Percentiles rank a stretch among this genome's conserved stretches.
These are phyloP conservation scores for Hemileccinum hortonii DNA, from an alignment of 1,284 basidiomycete species.

Conservation along the genomic window DNA sequence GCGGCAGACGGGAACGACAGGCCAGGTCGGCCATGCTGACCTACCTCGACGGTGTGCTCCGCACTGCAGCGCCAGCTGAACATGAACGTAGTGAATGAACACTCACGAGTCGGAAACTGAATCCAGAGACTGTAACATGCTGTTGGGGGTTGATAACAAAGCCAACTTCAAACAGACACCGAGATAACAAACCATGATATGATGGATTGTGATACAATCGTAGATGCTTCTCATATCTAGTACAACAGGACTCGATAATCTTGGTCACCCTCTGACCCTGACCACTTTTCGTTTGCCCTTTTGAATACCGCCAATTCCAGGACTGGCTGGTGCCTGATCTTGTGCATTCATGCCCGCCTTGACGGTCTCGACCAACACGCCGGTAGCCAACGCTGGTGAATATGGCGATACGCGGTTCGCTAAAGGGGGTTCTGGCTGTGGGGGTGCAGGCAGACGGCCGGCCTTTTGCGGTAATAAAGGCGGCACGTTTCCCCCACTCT, in stretches of 20 bases:
- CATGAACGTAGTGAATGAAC: no score
- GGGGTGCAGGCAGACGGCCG: conserved; percentile 46
- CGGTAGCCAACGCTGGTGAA: conserved; percentile 70
- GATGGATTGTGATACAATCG: conserved; percentile 22
- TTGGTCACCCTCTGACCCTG: conserved; percentile 58
- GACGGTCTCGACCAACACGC: conserved; percentile 72
- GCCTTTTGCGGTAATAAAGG: conserved; percentile 27
- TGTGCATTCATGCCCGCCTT: conserved; percentile 77
- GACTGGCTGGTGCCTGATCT: conserved; percentile 40
- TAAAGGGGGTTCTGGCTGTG: conserved; percentile 53
- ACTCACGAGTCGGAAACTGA: no score
- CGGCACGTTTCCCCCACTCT: conserved; percentile 29
- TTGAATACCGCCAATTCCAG: conserved; percentile 43
- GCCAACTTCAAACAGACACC: no score
- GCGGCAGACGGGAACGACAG: no score
- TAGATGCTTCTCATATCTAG: conserved; percentile 30
- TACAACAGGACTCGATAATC: not conserved
- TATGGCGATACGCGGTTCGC: conserved; percentile 57
- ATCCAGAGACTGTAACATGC: no score
- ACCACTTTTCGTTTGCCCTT: conserved; percentile 80
- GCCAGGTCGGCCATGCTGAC: no score
- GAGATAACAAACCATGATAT: no score
- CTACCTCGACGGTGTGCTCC: no score
- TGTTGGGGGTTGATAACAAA: no score
- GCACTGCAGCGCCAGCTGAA: no score